These are phyloP conservation scores for Paulownia fortunei DNA, from an alignment of 257 asterid genomes.

Conservation along the genomic window DNA sequence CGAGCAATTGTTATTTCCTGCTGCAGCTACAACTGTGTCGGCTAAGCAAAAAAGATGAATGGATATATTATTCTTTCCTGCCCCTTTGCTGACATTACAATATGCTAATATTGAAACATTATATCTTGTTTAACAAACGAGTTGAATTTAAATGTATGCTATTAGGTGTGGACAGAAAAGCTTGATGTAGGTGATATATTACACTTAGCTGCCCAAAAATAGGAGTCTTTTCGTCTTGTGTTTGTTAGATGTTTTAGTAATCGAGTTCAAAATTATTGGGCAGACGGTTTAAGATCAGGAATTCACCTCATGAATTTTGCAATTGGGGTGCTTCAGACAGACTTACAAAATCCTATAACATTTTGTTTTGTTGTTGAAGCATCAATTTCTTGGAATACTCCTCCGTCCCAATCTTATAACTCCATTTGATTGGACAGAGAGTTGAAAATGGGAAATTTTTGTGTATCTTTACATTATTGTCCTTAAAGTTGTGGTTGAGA, in stretches of 20 bases:
- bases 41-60: constrained; percentile 11
- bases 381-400: background rate
- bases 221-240: background rate
- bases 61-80: background rate
- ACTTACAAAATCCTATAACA: background rate
- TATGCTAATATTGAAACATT: background rate
- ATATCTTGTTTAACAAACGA: background rate
- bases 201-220: background rate
- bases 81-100: constrained; percentile 8
- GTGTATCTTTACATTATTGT: background rate
- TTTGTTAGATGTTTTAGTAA: background rate
- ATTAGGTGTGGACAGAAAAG: background rate
- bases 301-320: too few species aligned
- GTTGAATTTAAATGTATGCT: background rate
- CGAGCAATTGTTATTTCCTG: background rate
- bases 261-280: background rate
- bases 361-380: background rate
- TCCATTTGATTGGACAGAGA: background rate
- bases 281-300: background rate
- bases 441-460: too few species aligned
- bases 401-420: background rate
- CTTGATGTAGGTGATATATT: background rate
- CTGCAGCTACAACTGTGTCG: background rate
- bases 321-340: background rate
- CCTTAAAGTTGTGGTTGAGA: background rate